A percentile compares a stretch with the other conserved stretches of the same genome.
phyloP scores from a whole-genome alignment of 2,329 filamentous ascomycete species.

The Beauveria brongniartii region DNA sequence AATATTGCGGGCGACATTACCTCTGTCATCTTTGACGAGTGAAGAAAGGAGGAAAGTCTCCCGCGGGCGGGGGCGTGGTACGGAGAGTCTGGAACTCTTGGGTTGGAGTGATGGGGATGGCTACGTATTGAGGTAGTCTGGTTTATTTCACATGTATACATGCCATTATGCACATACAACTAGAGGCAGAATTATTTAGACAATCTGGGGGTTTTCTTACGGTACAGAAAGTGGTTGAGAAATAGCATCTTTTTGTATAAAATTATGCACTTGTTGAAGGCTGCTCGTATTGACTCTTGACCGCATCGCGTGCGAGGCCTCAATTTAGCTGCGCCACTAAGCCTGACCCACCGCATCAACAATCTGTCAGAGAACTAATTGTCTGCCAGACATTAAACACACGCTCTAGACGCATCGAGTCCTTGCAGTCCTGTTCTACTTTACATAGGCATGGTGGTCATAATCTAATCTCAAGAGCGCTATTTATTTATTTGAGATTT shows the following conservation, averaged over 20 bases:
- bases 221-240: too few relatives aligned
- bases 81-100: too few relatives aligned
- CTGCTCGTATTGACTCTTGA: not conserved
- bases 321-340: not conserved
- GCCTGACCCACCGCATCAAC: conserved; percentile 6
- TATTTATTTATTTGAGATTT: too few relatives aligned
- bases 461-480: not conserved
- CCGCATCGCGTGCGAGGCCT: not conserved
- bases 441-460: not conserved
- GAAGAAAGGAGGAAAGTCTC: not conserved
- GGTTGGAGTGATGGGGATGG: not conserved
- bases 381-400: not conserved
- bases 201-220: too few relatives aligned
- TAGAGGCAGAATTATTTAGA: not conserved
- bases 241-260: too few relatives aligned
- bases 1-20: conserved; percentile 37
- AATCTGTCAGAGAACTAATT: not conserved
- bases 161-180: not conserved
- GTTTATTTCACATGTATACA: not conserved
- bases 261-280: not conserved
- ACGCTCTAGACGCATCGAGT: not conserved
- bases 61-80: too few relatives aligned
- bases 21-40: conserved; percentile 40
- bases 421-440: not conserved
- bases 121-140: too few relatives aligned